Percentiles rank a stretch among this genome's conserved stretches.
phyloP scores from a whole-genome alignment of 2,329 filamentous ascomycete genomes.

The Sporothrix variecibatus region DNA sequence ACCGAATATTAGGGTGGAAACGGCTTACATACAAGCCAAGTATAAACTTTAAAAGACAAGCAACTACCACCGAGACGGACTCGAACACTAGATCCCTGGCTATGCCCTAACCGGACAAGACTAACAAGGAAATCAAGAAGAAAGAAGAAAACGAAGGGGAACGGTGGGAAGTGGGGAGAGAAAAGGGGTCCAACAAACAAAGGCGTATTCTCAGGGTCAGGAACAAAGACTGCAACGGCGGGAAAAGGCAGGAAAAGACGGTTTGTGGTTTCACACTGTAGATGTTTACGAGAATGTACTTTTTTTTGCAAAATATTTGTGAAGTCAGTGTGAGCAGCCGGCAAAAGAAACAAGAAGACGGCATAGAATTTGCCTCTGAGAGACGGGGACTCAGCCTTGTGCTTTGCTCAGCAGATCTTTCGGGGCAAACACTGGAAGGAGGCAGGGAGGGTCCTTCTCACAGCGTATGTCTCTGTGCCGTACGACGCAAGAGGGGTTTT shows the following conservation, averaged over 20 bases:
- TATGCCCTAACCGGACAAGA: conserved; percentile 9
- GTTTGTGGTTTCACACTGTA: no score
- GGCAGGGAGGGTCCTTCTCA: background rate
- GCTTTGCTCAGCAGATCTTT: background rate
- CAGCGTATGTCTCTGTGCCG: background rate
- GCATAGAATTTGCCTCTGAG: background rate
- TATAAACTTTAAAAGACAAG: background rate
- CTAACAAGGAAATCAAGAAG: background rate
- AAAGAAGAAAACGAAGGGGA: background rate
- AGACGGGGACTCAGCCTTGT: background rate
- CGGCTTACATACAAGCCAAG: background rate
- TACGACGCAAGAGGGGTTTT: no score
- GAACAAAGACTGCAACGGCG: background rate
- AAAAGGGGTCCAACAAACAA: background rate
- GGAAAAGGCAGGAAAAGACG: background rate
- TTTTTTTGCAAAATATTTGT: background rate
- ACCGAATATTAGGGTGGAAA: background rate
- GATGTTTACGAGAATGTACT: no score
- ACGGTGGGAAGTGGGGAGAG: background rate
- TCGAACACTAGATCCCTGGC: background rate
- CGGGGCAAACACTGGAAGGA: background rate
- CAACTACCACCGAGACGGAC: background rate
- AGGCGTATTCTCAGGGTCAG: background rate
- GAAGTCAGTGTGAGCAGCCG: no score
- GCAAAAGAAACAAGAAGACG: background rate